Conservation (phyloP, 805 yeast genomes). For the Candida insectorum region DNA sequence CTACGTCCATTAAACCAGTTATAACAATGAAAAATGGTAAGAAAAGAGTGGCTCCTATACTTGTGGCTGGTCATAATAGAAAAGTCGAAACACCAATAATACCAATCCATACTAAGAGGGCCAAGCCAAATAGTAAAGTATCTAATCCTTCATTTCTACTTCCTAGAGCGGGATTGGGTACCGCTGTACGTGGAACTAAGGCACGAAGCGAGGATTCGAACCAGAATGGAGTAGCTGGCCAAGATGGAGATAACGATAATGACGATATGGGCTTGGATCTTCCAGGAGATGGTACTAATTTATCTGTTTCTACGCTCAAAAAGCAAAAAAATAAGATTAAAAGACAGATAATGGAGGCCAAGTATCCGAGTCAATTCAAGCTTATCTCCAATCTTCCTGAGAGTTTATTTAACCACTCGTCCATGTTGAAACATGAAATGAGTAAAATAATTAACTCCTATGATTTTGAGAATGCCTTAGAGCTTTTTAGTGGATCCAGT, state of each 20-base stretch:
- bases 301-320: slow-evolving; percentile 29
- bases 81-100: neutral
- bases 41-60: slow-evolving; percentile 69
- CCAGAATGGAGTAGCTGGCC: slow-evolving; percentile 13
- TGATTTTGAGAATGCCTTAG: slow-evolving; percentile 11
- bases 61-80: slow-evolving; percentile 45
- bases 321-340: slow-evolving; percentile 30
- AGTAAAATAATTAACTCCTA: slow-evolving; percentile 20
- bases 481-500: slow-evolving; percentile 13
- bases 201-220: slow-evolving; percentile 13
- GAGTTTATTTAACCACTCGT: slow-evolving; percentile 29
- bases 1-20: slow-evolving; percentile 25
- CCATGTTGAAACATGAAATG: slow-evolving; percentile 28
- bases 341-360: slow-evolving; percentile 24
- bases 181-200: slow-evolving; percentile 58
- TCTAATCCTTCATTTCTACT: slow-evolving; percentile 46
- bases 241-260: slow-evolving; percentile 43
- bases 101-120: slow-evolving; percentile 14
- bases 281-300: slow-evolving; percentile 15
- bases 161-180: slow-evolving; percentile 63
- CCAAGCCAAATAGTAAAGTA: slow-evolving; percentile 26
- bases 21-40: slow-evolving; percentile 71
- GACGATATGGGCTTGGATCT: slow-evolving; percentile 44
- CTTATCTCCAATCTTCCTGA: slow-evolving; percentile 34
- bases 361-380: slow-evolving; percentile 36